Evolutionary conservation across 257 asterid genomes (phyloP).

Genomic region (Solanum tacnaense): DNA sequence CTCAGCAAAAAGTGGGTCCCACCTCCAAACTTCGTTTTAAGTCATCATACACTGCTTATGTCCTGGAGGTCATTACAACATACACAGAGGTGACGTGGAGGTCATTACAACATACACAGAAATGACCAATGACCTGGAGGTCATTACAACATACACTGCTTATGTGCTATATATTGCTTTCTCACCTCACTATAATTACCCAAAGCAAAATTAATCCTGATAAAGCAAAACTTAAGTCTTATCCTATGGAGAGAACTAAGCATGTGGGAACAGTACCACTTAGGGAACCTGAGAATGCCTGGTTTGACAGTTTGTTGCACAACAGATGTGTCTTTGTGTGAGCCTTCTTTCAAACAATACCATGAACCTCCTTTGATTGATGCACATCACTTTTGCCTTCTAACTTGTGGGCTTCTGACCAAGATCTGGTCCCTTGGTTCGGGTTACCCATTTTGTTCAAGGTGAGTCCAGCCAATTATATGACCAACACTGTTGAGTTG

Average conservation of each 20-base stretch:
- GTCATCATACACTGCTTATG: too few species aligned
- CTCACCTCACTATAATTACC: not conserved
- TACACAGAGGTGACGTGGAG: not conserved
- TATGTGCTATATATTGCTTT: not conserved
- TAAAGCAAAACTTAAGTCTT: not conserved
- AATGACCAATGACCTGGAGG: too few species aligned
- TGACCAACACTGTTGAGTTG: not conserved
- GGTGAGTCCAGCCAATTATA: not conserved
- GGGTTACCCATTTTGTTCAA: not conserved
- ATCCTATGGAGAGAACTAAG: not conserved
- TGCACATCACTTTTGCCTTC: not conserved
- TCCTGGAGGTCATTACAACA: not conserved
- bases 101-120: not conserved
- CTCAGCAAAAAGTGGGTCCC: too few species aligned
- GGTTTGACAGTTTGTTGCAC: not conserved
- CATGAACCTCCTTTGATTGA: not conserved
- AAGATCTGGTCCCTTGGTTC: not conserved
- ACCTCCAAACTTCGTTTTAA: too few species aligned
- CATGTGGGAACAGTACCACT: not conserved
- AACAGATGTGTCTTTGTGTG: not conserved
- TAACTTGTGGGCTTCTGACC: not conserved
- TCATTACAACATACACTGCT: not conserved
- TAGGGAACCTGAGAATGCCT: not conserved
- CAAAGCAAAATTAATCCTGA: not conserved
- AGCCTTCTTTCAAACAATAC: not conserved